Evolutionary conservation across 1,284 basidiomycete genomes (phyloP).

Genomic region (Ceratobasidium sp.): DNA sequence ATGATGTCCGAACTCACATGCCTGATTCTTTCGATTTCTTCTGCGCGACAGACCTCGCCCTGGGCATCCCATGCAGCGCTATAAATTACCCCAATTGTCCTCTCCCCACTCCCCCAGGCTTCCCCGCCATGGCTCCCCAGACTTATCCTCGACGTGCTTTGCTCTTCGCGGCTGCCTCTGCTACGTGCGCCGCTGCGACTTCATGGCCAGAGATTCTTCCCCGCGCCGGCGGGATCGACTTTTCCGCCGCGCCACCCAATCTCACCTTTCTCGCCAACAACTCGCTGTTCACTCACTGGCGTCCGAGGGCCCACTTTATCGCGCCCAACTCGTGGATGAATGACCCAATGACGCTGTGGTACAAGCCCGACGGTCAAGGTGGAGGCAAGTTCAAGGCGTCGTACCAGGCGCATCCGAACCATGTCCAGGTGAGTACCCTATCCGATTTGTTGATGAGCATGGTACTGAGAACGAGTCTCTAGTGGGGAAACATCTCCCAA

Average conservation of each 20-base stretch:
- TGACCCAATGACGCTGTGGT: slow-evolving; percentile 32
- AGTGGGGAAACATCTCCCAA: slow-evolving; percentile 35
- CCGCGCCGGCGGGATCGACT: slow-evolving; percentile 26
- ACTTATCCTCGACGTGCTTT: slow-evolving; percentile 19
- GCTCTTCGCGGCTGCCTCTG: slow-evolving; percentile 15
- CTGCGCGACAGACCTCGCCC: background rate
- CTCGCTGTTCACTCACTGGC: slow-evolving; percentile 30
- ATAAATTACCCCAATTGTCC: background rate
- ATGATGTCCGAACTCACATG: slow-evolving; percentile 6
- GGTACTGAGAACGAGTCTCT: background rate
- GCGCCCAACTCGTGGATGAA: slow-evolving; percentile 38
- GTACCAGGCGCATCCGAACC: slow-evolving; percentile 31
- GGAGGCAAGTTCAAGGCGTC: slow-evolving; percentile 38
- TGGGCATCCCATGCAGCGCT: background rate
- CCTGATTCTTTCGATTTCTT: background rate
- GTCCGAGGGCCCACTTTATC: slow-evolving; percentile 31
- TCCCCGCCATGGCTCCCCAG: slow-evolving; percentile 16
- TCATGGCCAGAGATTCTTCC: slow-evolving; percentile 28
- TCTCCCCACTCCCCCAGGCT: background rate
- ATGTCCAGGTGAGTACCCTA: slow-evolving; percentile 12
- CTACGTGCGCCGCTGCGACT: background rate
- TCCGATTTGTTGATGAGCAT: background rate
- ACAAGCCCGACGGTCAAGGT: slow-evolving; percentile 24
- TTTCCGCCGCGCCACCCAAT: slow-evolving; percentile 22
- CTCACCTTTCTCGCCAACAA: slow-evolving; percentile 27